A percentile compares a stretch with the other conserved stretches of the same genome.
phyloP scores from a whole-genome alignment of 2,329 filamentous ascomycete genomes.

The Echinosphaeria canescens region DNA sequence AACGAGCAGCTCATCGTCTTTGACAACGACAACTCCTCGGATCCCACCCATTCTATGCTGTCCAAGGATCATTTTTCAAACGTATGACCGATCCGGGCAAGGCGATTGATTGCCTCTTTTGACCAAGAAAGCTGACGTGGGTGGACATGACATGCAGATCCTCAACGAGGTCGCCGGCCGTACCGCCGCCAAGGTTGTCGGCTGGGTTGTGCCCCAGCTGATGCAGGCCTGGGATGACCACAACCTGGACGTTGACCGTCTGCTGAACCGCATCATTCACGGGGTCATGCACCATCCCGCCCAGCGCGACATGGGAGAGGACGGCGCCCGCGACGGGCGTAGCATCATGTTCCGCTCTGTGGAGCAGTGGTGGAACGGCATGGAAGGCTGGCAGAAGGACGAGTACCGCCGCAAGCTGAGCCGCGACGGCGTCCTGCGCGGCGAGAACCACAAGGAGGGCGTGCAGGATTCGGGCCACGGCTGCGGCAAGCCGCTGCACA shows the following conservation, averaged over 20 bases:
- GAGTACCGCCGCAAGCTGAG: slow-evolving; percentile 56
- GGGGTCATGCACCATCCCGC: slow-evolving; percentile 83
- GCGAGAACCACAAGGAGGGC: slow-evolving; percentile 72
- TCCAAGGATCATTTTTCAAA: slow-evolving; percentile 94
- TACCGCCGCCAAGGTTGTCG: slow-evolving; percentile 56
- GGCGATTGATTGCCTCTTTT: no score
- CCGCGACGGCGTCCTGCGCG: slow-evolving; percentile 53
- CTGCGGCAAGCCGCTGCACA: slow-evolving; percentile 55
- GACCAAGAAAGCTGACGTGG: no score
- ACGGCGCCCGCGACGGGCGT: slow-evolving; percentile 53
- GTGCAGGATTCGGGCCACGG: slow-evolving; percentile 72
- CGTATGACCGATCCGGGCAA: no score
- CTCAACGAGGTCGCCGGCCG: slow-evolving; percentile 79
- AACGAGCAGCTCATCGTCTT: slow-evolving; percentile 79
- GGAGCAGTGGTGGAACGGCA: slow-evolving; percentile 59
- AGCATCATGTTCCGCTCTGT: slow-evolving; percentile 60
- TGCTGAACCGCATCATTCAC: slow-evolving; percentile 54
- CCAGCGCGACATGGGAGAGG: slow-evolving; percentile 44
- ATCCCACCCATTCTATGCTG: slow-evolving; percentile 90
- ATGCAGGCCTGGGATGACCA: slow-evolving; percentile 79
- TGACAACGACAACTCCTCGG: slow-evolving; percentile 48
- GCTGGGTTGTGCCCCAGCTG: slow-evolving; percentile 75
- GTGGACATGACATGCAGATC: no score
- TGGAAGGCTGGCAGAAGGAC: slow-evolving; percentile 37
- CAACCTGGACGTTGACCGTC: slow-evolving; percentile 40